Evolutionary conservation across 208 protist genomes (phyloP), one percentile per base, ranked within the genome.

Genomic region (Trypanosoma cruzi): DNA sequence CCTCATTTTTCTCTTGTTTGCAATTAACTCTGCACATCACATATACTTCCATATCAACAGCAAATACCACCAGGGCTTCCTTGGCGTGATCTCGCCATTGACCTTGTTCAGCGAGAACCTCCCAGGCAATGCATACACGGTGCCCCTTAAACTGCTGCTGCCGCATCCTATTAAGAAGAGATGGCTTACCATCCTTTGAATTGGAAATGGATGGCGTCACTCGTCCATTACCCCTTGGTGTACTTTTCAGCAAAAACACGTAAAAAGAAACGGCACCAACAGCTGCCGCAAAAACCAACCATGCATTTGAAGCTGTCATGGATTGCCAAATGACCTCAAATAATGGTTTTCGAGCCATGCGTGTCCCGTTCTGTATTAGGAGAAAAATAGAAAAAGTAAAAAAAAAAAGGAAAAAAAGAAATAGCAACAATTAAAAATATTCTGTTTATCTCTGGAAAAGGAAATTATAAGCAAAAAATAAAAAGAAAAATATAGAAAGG

Each of bases 121-220:
- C 89, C 83, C 84, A 92, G 4, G 77, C 77, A 56, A 92, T 71
- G 73, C 89, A 93, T 26, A 95, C 63, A 49, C 79, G 83, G 22
- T 64, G 71, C 0, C 81, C 85, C 22, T 78, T 49, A 69, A 95
- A 88, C 34, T 77, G 40, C 18, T 79, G 68, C 13, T 78, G 52
- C 46, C 71, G 80, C 44, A 92, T 75, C 34, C 55, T 68, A 36
- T 22, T 64, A 46, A 88, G 40, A 5, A 81, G 65, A 29, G 74
- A 72, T 26, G 31, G 32, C 18, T 42, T 40, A 55, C 59, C 64
- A 73, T 77, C 14, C 69, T 58, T 58, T 59, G 53, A 24, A 57
- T 55, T 58, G 71, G 63, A 13, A 67, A 22, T 44, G n/a, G 0
- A n/a, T 44, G 16, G 34, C 11, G 16, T 1, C 18, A 6, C 20